phyloP scores from a whole-genome alignment of 805 yeast species.

The Myxozyma lipomycoides region DNA sequence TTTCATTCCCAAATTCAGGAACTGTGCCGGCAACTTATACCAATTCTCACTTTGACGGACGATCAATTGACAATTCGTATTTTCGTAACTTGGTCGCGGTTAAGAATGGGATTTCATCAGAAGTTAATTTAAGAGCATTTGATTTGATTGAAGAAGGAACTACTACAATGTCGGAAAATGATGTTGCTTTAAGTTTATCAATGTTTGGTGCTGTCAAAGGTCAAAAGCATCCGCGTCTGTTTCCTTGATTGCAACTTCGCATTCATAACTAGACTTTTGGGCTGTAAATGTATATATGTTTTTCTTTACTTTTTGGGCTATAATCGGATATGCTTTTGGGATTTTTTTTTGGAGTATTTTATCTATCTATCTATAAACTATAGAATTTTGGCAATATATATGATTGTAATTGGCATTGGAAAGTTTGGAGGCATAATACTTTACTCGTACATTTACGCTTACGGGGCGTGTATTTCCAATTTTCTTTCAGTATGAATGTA shows the following conservation, averaged over 20 bases:
- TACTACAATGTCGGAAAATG: conserved; percentile 47
- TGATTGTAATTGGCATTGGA: too few species aligned
- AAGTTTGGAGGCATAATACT: too few species aligned
- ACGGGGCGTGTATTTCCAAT: too few species aligned
- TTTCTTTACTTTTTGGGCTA: background rate
- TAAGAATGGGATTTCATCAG: conserved; percentile 26
- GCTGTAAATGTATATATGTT: background rate
- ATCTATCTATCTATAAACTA: too few species aligned
- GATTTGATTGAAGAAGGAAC: conserved; percentile 58
- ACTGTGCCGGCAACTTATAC: background rate
- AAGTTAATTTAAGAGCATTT: conserved; percentile 46
- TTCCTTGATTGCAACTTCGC: too few species aligned
- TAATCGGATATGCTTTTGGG: background rate
- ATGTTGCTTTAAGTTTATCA: conserved; percentile 51
- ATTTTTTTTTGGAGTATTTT: background rate
- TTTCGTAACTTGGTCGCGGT: conserved; percentile 23
- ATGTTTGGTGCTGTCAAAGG: conserved; percentile 42
- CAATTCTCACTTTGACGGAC: background rate
- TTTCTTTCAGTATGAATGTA: too few species aligned
- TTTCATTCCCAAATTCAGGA: background rate
- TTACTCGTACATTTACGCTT: too few species aligned
- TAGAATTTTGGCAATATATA: too few species aligned
- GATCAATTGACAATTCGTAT: conserved; percentile 9
- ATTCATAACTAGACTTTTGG: background rate
- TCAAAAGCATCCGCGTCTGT: conserved; percentile 14